These are phyloP conservation scores for Lachnellula hyalina DNA, from an alignment of 2,329 filamentous ascomycete species.

Conservation along the genomic window DNA sequence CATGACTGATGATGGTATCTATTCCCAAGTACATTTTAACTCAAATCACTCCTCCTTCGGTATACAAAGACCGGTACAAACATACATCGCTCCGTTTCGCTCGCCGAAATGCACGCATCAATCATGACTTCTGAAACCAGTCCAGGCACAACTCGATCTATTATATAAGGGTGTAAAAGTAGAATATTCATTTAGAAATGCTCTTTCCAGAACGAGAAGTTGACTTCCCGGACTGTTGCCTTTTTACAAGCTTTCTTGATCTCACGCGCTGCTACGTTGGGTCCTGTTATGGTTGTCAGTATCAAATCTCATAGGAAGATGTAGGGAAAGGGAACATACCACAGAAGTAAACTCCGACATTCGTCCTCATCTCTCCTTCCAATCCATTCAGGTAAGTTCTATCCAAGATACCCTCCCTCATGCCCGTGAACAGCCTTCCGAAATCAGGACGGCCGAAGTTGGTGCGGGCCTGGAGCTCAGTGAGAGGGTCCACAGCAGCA, in stretches of 20 bases:
- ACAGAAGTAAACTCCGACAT: constrained; percentile 97
- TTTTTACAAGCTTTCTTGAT: constrained; percentile 77
- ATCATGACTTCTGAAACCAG: background rate
- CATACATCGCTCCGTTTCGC: background rate
- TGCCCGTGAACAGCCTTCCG: constrained; percentile 67
- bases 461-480: constrained; percentile 81
- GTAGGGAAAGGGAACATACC: constrained; percentile 50
- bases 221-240: constrained; percentile 70
- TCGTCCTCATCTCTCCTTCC: constrained; percentile 69
- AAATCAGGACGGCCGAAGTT: constrained; percentile 97
- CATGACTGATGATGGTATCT: no score
- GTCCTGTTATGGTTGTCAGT: constrained; percentile 22
- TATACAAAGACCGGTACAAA: no score
- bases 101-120: constrained; percentile 9
- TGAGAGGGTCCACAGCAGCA: constrained; percentile 80
- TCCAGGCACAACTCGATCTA: background rate
- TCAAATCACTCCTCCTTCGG: no score
- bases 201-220: constrained; percentile 99
- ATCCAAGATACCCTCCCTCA: constrained; percentile 84
- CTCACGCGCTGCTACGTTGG: constrained; percentile 58
- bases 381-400: constrained; percentile 80
- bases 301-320: background rate
- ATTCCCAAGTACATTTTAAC: no score
- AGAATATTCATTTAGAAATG: constrained; percentile 53
- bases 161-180: background rate